Evolutionary conservation across 805 yeast species (phyloP).

Genomic region (Kodamaea hsintzibuensis): DNA sequence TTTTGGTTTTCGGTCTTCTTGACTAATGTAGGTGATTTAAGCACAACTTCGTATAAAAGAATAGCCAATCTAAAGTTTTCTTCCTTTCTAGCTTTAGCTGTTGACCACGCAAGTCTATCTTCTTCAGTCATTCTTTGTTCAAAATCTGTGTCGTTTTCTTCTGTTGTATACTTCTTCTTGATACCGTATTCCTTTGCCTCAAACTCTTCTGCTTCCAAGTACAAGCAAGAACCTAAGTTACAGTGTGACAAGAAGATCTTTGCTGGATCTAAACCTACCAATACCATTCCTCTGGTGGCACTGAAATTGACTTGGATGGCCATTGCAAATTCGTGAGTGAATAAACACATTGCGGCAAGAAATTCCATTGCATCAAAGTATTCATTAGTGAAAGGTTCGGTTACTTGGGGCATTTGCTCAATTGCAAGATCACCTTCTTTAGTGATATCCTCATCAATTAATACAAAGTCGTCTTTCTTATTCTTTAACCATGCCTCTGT

Average conservation of each 20-base stretch:
- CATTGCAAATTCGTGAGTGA: slow-evolving; percentile 63
- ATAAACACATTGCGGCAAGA: slow-evolving; percentile 67
- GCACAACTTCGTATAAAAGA: slow-evolving; percentile 37
- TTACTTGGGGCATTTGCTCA: slow-evolving; percentile 48
- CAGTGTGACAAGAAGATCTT: slow-evolving; percentile 66
- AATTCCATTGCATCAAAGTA: slow-evolving; percentile 76
- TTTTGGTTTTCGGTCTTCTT: slow-evolving; percentile 1
- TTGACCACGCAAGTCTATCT: slow-evolving; percentile 27
- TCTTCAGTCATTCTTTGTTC: slow-evolving; percentile 15
- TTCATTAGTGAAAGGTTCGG: slow-evolving; percentile 78
- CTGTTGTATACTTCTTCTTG: slow-evolving; percentile 9
- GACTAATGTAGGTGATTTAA: slow-evolving; percentile 28
- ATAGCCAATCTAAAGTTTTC: slow-evolving; percentile 31
- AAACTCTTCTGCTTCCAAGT: slow-evolving; percentile 63
- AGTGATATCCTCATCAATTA: background rate
- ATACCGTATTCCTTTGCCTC: slow-evolving; percentile 48
- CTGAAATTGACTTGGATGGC: slow-evolving; percentile 63
- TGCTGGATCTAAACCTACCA: slow-evolving; percentile 65
- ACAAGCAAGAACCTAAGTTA: slow-evolving; percentile 68
- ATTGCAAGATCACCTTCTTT: slow-evolving; percentile 3
- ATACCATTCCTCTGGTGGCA: slow-evolving; percentile 71
- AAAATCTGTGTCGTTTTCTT: slow-evolving; percentile 7
- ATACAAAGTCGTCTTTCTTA: background rate
- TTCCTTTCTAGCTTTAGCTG: slow-evolving; percentile 19
- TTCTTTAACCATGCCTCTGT: slow-evolving; percentile 9